phyloP scores from a whole-genome alignment of 345 rosid species.

The Murraya koenigii region DNA sequence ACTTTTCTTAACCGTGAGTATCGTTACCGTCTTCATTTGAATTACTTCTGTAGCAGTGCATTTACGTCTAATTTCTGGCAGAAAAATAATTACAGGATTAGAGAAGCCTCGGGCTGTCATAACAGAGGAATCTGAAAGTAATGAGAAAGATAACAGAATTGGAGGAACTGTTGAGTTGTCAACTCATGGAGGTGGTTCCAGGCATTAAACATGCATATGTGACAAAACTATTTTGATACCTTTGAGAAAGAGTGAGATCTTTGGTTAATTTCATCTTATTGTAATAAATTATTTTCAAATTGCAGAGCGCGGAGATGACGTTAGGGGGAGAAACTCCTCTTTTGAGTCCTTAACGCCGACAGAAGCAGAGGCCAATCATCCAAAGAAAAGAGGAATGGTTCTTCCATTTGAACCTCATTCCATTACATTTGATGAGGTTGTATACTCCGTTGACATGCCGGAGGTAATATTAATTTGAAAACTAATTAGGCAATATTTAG shows the following conservation, averaged over 20 bases:
- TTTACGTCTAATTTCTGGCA: not conserved
- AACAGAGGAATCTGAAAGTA: constrained; percentile 30
- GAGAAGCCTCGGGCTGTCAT: constrained; percentile 47
- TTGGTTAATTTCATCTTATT: too few relatives aligned
- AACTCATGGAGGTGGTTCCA: not conserved
- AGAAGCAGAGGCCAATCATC: constrained; percentile 13
- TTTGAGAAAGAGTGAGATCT: too few relatives aligned
- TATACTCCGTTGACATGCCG: constrained; percentile 74
- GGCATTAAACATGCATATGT: too few relatives aligned
- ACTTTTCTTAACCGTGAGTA: constrained; percentile 67
- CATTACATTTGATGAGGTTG: constrained; percentile 52
- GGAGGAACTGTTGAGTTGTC: constrained; percentile 24
- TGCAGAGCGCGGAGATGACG: not conserved
- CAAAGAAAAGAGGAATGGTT: constrained; percentile 59
- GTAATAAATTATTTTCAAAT: not conserved
- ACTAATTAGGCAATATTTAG: not conserved
- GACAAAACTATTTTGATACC: too few relatives aligned
- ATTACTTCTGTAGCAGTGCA: not conserved
- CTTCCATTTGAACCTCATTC: constrained; percentile 74
- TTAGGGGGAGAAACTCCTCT: not conserved
- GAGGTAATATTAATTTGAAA: constrained; percentile 39
- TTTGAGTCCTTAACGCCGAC: not conserved
- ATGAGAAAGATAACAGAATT: constrained; percentile 11
- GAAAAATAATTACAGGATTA: constrained; percentile 38
- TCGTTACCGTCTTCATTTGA: constrained; percentile 15